A percentile compares a stretch with the other conserved stretches of the same genome.
These are phyloP conservation scores for Kernera saxatilis DNA, from an alignment of 345 rosid species.

Conservation along the genomic window DNA sequence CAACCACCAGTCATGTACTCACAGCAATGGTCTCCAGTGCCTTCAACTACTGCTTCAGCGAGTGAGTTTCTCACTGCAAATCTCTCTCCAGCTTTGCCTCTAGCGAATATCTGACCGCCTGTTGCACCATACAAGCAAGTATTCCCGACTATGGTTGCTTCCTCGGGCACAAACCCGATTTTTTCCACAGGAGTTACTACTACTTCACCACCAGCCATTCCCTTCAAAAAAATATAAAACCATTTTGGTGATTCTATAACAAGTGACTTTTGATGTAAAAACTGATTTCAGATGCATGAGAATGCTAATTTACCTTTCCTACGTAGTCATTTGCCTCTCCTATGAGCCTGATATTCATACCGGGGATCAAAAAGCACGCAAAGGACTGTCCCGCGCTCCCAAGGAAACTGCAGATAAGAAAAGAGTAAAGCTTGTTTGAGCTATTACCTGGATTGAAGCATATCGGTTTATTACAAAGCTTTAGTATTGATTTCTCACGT, in stretches of 20 bases:
- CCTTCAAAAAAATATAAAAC: conserved; percentile 39
- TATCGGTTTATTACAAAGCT: background rate
- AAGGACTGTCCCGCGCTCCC: conserved; percentile 99
- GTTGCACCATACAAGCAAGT: conserved; percentile 98
- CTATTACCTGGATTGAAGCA: background rate
- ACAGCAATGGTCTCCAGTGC: conserved; percentile 96
- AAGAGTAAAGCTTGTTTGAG: conserved; percentile 14
- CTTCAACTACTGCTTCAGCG: conserved; percentile 97
- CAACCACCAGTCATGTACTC: conserved; percentile 99
- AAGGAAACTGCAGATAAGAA: conserved; percentile 50
- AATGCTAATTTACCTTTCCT: conserved; percentile 64
- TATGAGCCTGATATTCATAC: conserved; percentile 80
- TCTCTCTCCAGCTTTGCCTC: conserved; percentile 97
- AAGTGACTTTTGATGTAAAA: background rate
- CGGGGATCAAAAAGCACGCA: conserved; percentile 94
- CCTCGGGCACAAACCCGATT: conserved; percentile 82
- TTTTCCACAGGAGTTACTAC: conserved; percentile 74
- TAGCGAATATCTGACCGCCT: conserved; percentile 88
- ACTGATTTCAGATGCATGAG: background rate
- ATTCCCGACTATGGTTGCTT: conserved; percentile 92
- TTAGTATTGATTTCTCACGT: conserved; percentile 46
- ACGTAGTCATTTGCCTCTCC: conserved; percentile 99
- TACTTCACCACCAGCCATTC: conserved; percentile 99
- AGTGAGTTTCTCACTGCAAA: conserved; percentile 99
- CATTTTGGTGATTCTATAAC: background rate